phyloP scores from a whole-genome alignment of 2,329 filamentous ascomycete genomes.

The Aspergillus aculeatus region DNA sequence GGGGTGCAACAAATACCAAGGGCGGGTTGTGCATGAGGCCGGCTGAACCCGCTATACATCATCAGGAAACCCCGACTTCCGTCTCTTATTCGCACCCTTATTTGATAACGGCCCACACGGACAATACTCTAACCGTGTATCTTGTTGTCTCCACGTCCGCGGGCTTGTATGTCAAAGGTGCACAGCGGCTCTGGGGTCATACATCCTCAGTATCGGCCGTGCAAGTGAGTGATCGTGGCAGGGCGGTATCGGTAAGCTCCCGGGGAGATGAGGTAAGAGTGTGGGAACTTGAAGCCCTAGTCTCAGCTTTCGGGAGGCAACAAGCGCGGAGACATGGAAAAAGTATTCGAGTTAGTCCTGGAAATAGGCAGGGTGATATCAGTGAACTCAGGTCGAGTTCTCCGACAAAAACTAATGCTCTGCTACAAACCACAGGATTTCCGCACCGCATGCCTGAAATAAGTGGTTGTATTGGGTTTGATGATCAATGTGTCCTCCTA shows the following conservation, averaged over 20 bases:
- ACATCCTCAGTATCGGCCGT: slow-evolving; percentile 85
- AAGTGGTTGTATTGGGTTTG: slow-evolving; percentile 75
- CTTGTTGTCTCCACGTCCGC: slow-evolving; percentile 72
- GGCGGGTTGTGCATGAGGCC: slow-evolving; percentile 14
- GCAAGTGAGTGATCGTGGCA: slow-evolving; percentile 78
- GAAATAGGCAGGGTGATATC: slow-evolving; percentile 27
- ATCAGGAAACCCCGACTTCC: slow-evolving; percentile 55
- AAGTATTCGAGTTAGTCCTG: slow-evolving; percentile 55
- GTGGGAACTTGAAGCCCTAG: slow-evolving; percentile 82
- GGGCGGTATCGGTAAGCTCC: slow-evolving; percentile 83
- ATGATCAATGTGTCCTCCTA: slow-evolving; percentile 88
- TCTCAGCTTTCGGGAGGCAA: slow-evolving; percentile 48
- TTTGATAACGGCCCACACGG: slow-evolving; percentile 75
- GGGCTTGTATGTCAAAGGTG: slow-evolving; percentile 66
- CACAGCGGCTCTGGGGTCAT: slow-evolving; percentile 82
- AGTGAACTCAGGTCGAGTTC: slow-evolving; percentile 22
- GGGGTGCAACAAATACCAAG: slow-evolving; percentile 25
- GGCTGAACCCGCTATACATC: slow-evolving; percentile 31
- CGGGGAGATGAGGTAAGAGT: slow-evolving; percentile 77
- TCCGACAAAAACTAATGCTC: background rate
- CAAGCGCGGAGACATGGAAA: slow-evolving; percentile 47
- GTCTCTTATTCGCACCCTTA: slow-evolving; percentile 80
- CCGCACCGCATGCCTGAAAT: slow-evolving; percentile 45
- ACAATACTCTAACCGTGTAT: slow-evolving; percentile 84
- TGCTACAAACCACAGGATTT: slow-evolving; percentile 23